phyloP scores from a whole-genome alignment of 805 yeast species.

The Barnettozyma californica region DNA sequence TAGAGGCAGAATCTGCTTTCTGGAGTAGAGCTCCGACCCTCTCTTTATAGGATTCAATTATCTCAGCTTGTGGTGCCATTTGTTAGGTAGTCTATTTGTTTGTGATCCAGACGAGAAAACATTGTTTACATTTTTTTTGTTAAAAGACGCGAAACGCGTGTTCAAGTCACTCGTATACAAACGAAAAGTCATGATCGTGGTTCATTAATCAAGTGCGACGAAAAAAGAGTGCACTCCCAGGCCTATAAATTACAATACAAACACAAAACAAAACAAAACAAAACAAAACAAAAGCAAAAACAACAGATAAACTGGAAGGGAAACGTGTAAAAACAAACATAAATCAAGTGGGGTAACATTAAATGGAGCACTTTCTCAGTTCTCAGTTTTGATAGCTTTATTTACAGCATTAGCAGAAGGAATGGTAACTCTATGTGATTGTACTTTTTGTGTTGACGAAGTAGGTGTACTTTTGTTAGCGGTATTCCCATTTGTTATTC shows the following conservation, averaged over 20 bases:
- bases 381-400: constrained; percentile 10
- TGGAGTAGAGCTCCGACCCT: not conserved
- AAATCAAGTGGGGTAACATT: not conserved
- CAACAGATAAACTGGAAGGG: not conserved
- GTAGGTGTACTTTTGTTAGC: constrained; percentile 1
- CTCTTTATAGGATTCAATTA: not conserved
- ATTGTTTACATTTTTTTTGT: constrained; percentile 1
- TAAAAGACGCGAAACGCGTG: not conserved
- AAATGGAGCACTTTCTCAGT: not conserved
- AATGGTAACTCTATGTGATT: constrained; percentile 1
- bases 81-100: not conserved
- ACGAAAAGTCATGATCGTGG: no score
- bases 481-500: not conserved
- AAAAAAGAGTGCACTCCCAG: not conserved
- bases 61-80: not conserved
- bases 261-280: not conserved
- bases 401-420: constrained; percentile 5
- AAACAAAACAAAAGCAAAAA: no score
- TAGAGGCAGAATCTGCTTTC: not conserved
- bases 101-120: not conserved
- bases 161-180: not conserved
- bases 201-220: not conserved
- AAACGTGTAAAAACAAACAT: not conserved
- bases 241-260: not conserved
- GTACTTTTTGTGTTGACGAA: constrained; percentile 3